Base-by-base conservation (phyloP, 345 rosid species). In the Erodium maritimum region DNA sequence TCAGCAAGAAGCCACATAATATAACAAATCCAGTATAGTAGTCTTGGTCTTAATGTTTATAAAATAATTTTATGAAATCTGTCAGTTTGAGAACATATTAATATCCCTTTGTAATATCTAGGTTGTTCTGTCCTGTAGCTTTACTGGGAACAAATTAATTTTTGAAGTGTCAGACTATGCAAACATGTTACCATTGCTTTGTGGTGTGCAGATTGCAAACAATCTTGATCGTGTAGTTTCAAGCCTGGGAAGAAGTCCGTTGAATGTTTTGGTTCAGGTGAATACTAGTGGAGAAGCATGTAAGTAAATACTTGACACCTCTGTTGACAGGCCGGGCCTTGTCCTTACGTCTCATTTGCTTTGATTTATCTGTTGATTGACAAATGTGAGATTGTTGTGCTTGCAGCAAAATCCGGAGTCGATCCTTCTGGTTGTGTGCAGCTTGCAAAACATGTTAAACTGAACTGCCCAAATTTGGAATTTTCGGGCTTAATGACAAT, bases 401-500 rank as follows among this genome's bases (percentile, higher is more conserved):
- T 56, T 79, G 71, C 84, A 91, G 98, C 98, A 57, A 91, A 91
- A 72, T 84, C 90, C 51, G 96, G 98, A 29, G 68, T 84, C 16
- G 84, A 82, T 63, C 96, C 98, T 53, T 77, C 90, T 21, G 77
- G 64, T 56, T 86, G 95, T 67, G 71, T 81, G 55, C 80, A 67
- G 77, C 80, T 91, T 22, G 97, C 80, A 23, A 84, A 80, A 69
- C 69, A 88, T 69, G 80, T 91, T 56, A 86, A 82, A 64, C 59
- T 50, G 52, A 72, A 3, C 16, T 91, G 97, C 69, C 93, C 95
- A 0, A 80, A 82, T 76, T 69, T 91, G 64, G 70, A 64, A 23
- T 81, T 88, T 72, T 88, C 96, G 19, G 97, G 95, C 37, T 74
- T 91, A 60, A 91, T 91, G 97, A 91, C 97, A 12, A 91, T 91